phyloP scores from a whole-genome alignment of 371 early-diverging fungal species.

The Syncephalis plumigaleata region DNA sequence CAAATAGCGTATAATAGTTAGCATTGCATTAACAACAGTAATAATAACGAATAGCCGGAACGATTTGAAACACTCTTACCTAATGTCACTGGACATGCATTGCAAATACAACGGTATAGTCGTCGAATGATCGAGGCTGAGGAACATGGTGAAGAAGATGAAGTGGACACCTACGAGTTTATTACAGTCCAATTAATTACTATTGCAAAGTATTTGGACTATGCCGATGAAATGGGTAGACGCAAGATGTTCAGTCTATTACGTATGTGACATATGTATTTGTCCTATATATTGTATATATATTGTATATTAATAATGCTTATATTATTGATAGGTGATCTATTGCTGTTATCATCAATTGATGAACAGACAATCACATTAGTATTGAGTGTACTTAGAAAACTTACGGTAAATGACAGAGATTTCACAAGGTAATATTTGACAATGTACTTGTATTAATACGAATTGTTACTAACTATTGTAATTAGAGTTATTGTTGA shows the following conservation, averaged over 20 bases:
- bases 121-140: slow-evolving; percentile 29
- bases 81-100: slow-evolving; percentile 51
- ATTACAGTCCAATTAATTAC: slow-evolving; percentile 56
- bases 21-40: slow-evolving; percentile 12
- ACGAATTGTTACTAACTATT: too few species aligned
- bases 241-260: slow-evolving; percentile 58
- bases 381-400: too few species aligned
- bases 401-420: too few species aligned
- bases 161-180: slow-evolving; percentile 45
- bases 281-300: too few species aligned
- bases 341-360: background rate
- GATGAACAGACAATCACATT: too few species aligned
- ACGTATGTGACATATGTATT: too few species aligned
- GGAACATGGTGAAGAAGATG: slow-evolving; percentile 24
- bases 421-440: too few species aligned
- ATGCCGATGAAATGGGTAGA: slow-evolving; percentile 75
- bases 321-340: background rate
- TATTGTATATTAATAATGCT: background rate
- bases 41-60: slow-evolving; percentile 14
- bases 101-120: slow-evolving; percentile 45
- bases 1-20: background rate
- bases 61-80: slow-evolving; percentile 51
- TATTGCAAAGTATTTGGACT: slow-evolving; percentile 55
- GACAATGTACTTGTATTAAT: too few species aligned
- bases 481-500: too few species aligned